Conservation (phyloP, 768 basidiomycete genomes). For the Leccinum truebloodii region DNA sequence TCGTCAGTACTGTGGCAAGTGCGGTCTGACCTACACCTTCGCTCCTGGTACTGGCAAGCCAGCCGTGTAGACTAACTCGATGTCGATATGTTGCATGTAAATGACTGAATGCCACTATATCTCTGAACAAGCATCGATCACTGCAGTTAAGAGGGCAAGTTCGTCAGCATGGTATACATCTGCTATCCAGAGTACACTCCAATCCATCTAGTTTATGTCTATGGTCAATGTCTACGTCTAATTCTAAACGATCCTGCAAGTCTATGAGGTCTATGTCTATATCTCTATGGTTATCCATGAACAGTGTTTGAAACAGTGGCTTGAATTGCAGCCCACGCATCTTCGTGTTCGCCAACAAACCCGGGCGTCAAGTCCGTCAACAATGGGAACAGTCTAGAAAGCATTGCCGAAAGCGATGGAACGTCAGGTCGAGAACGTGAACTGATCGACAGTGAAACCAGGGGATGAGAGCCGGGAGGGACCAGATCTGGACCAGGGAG, state of each 20-base stretch:
- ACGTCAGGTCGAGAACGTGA: conserved; percentile 33
- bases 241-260: not conserved
- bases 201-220: conserved; percentile 5
- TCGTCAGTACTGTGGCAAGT: conserved; percentile 98
- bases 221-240: not conserved
- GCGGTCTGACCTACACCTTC: conserved; percentile 86
- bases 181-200: not conserved
- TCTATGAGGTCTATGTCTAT: conserved; percentile 9
- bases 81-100: conserved; percentile 14
- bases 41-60: conserved; percentile 72
- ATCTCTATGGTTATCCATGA: not conserved
- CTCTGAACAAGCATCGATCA: not conserved
- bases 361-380: conserved; percentile 38
- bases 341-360: conserved; percentile 31
- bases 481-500: not conserved
- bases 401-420: conserved; percentile 27
- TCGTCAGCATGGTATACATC: not conserved
- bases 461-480: conserved; percentile 9
- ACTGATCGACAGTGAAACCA: conserved; percentile 39
- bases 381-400: conserved; percentile 42
- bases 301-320: conserved; percentile 4
- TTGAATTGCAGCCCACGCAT: conserved; percentile 30
- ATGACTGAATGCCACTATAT: conserved; percentile 13
- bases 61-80: conserved; percentile 50
- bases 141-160: not conserved